A percentile compares a stretch with the other conserved stretches of the same genome.
phyloP scores from a whole-genome alignment of 345 rosid species.

The Clarkia xantiana region DNA sequence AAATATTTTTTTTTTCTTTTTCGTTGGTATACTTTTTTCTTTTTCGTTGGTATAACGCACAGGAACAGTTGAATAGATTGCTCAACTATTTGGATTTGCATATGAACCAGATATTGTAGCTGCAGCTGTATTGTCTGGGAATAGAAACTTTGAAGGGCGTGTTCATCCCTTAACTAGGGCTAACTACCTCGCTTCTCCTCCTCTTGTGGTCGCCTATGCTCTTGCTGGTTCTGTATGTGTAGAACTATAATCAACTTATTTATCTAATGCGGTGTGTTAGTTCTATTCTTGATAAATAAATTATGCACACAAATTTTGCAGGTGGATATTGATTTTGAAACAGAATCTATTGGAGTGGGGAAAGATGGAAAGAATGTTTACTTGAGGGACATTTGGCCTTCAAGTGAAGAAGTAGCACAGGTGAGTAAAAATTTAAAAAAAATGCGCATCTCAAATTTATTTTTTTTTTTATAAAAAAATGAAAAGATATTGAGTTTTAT shows the following conservation, averaged over 20 bases:
- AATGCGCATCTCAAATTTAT: too few species aligned
- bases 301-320: conserved; percentile 11
- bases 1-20: not conserved
- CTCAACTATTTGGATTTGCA: too few species aligned
- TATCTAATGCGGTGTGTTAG: not conserved
- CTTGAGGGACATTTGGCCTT: conserved; percentile 72
- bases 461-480: not conserved
- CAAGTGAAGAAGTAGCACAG: conserved; percentile 61
- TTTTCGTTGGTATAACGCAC: conserved; percentile 1
- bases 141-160: conserved; percentile 78
- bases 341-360: conserved; percentile 55
- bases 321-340: conserved; percentile 83
- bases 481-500: not conserved
- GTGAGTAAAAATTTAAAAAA: conserved; percentile 16
- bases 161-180: conserved; percentile 77
- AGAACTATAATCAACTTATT: not conserved
- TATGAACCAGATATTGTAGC: conserved; percentile 44
- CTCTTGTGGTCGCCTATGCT: conserved; percentile 81
- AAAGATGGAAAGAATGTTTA: conserved; percentile 53
- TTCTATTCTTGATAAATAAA: not conserved
- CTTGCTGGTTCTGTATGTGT: conserved; percentile 64
- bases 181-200: conserved; percentile 86
- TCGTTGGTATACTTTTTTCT: not conserved
- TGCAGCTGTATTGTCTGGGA: conserved; percentile 83
- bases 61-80: too few species aligned